Conservation (phyloP, 306 rosid genomes). For the Fagus sylvatica region DNA sequence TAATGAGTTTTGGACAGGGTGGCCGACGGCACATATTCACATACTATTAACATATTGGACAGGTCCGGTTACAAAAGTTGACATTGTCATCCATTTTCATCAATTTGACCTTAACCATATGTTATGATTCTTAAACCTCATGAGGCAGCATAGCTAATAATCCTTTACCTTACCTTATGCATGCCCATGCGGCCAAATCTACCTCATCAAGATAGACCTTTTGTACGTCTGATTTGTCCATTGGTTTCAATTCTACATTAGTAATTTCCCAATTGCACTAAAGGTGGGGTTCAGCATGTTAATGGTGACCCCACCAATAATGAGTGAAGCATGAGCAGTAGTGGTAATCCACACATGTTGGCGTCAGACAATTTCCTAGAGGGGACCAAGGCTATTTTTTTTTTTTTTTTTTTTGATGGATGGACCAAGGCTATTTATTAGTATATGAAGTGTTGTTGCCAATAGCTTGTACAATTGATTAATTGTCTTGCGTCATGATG, state of each 20-base stretch:
- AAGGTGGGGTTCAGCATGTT: too few relatives aligned
- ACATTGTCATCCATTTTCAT: constrained; percentile 20
- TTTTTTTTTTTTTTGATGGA: too few relatives aligned
- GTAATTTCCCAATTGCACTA: too few relatives aligned
- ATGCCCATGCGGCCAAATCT: neutral
- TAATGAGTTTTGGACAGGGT: constrained; percentile 18
- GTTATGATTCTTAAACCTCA: neutral
- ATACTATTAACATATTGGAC: constrained; percentile 25
- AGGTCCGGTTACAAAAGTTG: constrained; percentile 30
- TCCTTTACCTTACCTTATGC: neutral
- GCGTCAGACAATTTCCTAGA: too few relatives aligned
- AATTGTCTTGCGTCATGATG: too few relatives aligned
- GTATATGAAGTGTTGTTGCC: too few relatives aligned
- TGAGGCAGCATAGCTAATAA: neutral
- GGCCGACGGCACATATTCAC: constrained; percentile 37
- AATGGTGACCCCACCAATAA: neutral
- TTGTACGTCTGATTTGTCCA: neutral
- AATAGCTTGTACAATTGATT: too few relatives aligned
- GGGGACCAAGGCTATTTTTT: too few relatives aligned
- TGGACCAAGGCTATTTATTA: too few relatives aligned
- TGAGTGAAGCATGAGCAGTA: neutral
- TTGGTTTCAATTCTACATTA: too few relatives aligned
- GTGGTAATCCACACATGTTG: neutral
- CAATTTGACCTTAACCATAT: neutral
- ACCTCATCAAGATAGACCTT: neutral